Evolutionary conservation across 805 yeast species (phyloP).

Genomic region (Suhomyces canberraensis): DNA sequence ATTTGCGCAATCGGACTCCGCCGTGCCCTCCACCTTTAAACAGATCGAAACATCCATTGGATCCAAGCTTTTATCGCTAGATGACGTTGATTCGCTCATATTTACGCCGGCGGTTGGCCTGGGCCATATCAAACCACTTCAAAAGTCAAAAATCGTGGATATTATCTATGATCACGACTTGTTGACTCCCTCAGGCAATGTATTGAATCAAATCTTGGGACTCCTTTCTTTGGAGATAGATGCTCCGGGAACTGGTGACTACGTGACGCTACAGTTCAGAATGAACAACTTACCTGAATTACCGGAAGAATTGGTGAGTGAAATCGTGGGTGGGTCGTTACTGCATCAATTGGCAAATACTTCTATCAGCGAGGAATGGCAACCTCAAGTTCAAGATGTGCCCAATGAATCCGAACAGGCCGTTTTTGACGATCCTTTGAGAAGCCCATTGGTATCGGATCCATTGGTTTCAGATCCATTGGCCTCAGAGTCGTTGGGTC

Average conservation of each 20-base stretch:
- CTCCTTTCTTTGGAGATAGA: constrained; percentile 41
- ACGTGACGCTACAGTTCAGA: constrained; percentile 39
- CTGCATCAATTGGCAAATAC: constrained; percentile 20
- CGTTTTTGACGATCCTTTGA: neutral
- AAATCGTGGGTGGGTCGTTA: constrained; percentile 24
- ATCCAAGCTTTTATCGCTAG: constrained; percentile 17
- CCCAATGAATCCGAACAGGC: constrained; percentile 11
- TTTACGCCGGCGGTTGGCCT: constrained; percentile 26
- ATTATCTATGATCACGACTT: constrained; percentile 34
- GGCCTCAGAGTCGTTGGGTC: too few species aligned
- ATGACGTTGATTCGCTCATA: constrained; percentile 28
- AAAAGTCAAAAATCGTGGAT: constrained; percentile 32
- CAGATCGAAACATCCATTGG: constrained; percentile 18
- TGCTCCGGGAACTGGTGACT: constrained; percentile 41
- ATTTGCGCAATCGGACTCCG: constrained; percentile 1
- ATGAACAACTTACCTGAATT: constrained; percentile 34
- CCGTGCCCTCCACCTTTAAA: constrained; percentile 31
- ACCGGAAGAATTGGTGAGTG: constrained; percentile 18
- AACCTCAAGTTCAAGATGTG: constrained; percentile 4
- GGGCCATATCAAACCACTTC: constrained; percentile 26
- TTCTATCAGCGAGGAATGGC: constrained; percentile 13
- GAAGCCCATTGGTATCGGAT: too few species aligned
- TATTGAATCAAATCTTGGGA: constrained; percentile 37
- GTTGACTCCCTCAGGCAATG: constrained; percentile 26
- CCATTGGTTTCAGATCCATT: neutral